These are phyloP conservation scores for Neotropicomus parvogracilis DNA, from an alignment of 1,284 basidiomycete species.

Conservation along the genomic window DNA sequence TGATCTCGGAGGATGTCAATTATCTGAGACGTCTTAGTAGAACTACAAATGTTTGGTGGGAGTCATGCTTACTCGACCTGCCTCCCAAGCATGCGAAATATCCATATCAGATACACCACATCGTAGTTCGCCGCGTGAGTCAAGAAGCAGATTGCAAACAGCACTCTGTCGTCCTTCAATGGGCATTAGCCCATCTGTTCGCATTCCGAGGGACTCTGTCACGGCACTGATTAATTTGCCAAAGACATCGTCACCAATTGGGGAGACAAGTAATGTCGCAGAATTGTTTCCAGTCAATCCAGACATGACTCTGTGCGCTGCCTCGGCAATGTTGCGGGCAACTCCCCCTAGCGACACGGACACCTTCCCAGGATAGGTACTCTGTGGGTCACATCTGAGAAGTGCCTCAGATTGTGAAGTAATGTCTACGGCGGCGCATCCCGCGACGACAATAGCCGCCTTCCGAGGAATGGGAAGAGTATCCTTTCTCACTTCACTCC, in stretches of 20 bases:
- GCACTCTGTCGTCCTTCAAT: slow-evolving; percentile 52
- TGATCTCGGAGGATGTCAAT: slow-evolving; percentile 42
- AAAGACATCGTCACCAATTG: slow-evolving; percentile 67
- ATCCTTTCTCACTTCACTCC: neutral
- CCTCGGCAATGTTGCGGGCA: slow-evolving; percentile 90
- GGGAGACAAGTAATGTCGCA: slow-evolving; percentile 54
- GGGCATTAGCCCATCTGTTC: slow-evolving; percentile 72
- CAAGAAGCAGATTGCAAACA: slow-evolving; percentile 83
- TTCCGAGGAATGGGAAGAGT: slow-evolving; percentile 5
- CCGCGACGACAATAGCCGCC: slow-evolving; percentile 63
- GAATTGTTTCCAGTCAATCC: slow-evolving; percentile 34
- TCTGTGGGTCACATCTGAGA: slow-evolving; percentile 41
- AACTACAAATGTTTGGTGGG: slow-evolving; percentile 1
- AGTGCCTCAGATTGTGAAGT: slow-evolving; percentile 50
- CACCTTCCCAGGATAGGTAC: slow-evolving; percentile 81
- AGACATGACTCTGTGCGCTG: slow-evolving; percentile 63
- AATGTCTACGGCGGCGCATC: slow-evolving; percentile 85
- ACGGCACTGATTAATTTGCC: slow-evolving; percentile 61
- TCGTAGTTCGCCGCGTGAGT: slow-evolving; percentile 67
- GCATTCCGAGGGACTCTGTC: slow-evolving; percentile 64
- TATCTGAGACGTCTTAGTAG: slow-evolving; percentile 10
- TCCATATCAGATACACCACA: slow-evolving; percentile 92
- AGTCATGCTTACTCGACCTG: slow-evolving; percentile 42
- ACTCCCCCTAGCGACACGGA: slow-evolving; percentile 84
- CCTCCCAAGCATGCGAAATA: slow-evolving; percentile 55